Evolutionary conservation across 495 filamentous ascomycete genomes (phyloP), one percentile per base, ranked within the genome.

Genomic region (Melanomma pulvis-pyrius): DNA sequence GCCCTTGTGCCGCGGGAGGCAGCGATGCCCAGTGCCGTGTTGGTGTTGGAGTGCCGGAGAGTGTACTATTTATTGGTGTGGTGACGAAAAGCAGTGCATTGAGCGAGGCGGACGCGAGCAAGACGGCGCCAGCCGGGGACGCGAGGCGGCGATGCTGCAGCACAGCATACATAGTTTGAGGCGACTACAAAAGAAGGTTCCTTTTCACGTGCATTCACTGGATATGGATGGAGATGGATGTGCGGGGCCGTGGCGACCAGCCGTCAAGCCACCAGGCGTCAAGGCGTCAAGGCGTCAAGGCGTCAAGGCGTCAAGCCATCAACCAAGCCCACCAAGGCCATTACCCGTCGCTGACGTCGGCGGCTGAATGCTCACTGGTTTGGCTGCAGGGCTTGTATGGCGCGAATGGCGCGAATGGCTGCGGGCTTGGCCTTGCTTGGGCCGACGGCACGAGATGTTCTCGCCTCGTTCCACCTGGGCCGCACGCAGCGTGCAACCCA

Each of bases 151-250:
- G 62, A 17, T 59, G 30, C 36, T 51, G 58, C 64, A 65, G 69
- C 50, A 61, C 36, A 68, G 52, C 69, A 72, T 72, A 72, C 61
- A 72, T 72, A 72, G 55, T n/a, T 53, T 34, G 36, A 60, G 1
- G 49, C 15, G 47, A 39, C 50, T 55, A 58, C 55, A 65, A 68
- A 59, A 69, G 25, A 61, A 44, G 19, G 63, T 68, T 30, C 28
- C 56, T 66, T 68, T 60, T 44, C 9, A 44, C 9, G 13, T 44
- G 8, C 39, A 7, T 7, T 44, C 39, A 17, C 17, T n/a, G n/a
- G n/a, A n/a, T n/a, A n/a, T n/a, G n/a, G n/a, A n/a, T n/a, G n/a
- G n/a, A n/a, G n/a, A n/a, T n/a, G n/a, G n/a, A n/a, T n/a, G n/a
- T n/a, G n/a, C n/a, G n/a, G n/a, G n/a, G n/a, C n/a, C n/a, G n/a